phyloP scores from a whole-genome alignment of 2,329 filamentous ascomycete species.

The Phialophora chinensis region DNA sequence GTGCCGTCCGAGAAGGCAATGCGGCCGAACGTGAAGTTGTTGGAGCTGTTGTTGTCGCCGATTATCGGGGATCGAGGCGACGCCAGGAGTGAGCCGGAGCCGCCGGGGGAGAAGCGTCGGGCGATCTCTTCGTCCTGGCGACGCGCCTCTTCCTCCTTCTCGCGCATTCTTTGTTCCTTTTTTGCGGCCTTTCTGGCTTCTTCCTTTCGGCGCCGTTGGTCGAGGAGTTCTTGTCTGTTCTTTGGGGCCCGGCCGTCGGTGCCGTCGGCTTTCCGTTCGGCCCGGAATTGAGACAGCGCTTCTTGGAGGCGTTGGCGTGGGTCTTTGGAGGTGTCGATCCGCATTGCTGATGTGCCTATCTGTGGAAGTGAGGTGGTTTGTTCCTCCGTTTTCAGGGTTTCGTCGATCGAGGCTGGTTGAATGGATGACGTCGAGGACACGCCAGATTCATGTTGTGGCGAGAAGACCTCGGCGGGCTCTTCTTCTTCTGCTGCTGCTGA shows the following conservation, averaged over 20 bases:
- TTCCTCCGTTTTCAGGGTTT: conserved; percentile 16
- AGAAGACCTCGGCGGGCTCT: conserved; percentile 44
- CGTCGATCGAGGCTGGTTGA: conserved; percentile 48
- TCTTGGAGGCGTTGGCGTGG: conserved; percentile 71
- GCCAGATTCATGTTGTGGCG: conserved; percentile 49
- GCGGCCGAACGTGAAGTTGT: conserved; percentile 86
- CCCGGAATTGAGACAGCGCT: conserved; percentile 82
- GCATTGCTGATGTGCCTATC: conserved; percentile 32
- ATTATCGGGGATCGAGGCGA: conserved; percentile 59
- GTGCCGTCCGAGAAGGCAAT: conserved; percentile 90
- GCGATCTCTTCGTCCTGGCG: conserved; percentile 63
- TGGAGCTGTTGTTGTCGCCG: conserved; percentile 45
- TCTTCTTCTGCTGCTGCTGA: conserved; percentile 46
- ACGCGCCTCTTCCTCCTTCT: conserved; percentile 78
- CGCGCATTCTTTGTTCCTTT: conserved; percentile 78
- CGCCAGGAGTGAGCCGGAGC: conserved; percentile 63
- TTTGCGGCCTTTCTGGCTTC: conserved; percentile 85
- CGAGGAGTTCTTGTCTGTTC: conserved; percentile 89
- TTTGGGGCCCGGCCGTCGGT: conserved; percentile 80
- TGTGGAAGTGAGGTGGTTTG: conserved; percentile 23
- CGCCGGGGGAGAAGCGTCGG: conserved; percentile 61
- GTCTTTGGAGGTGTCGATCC: conserved; percentile 25
- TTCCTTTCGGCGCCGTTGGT: conserved; percentile 84
- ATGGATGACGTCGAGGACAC: conserved; percentile 74
- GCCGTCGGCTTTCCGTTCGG: conserved; percentile 84